Evolutionary conservation across 108 stramenopile species (phyloP).

Genomic region (Fragilariopsis cylindrus): DNA sequence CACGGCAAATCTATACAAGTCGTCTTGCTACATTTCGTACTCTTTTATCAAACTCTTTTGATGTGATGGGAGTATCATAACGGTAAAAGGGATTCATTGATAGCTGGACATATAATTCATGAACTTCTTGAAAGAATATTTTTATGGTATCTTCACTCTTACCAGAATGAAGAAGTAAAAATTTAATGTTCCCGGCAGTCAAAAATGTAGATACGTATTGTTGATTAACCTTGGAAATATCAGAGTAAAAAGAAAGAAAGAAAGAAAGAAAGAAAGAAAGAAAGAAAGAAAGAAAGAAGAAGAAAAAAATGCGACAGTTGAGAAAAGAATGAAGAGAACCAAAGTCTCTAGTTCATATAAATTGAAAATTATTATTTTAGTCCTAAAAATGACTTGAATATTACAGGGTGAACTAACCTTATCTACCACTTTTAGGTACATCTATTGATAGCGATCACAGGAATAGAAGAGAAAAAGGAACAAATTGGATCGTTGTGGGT

Average conservation of each 20-base stretch:
- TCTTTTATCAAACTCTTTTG: slow-evolving; percentile 82
- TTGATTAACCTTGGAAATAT: slow-evolving; percentile 76
- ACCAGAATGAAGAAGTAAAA: slow-evolving; percentile 90
- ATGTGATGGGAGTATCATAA: slow-evolving; percentile 88
- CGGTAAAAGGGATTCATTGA: slow-evolving; percentile 95
- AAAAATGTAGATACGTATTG: slow-evolving; percentile 91
- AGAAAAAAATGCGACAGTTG: neutral
- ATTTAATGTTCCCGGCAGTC: slow-evolving; percentile 90
- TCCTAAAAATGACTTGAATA: neutral
- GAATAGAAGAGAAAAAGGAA: neutral
- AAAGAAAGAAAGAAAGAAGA: neutral
- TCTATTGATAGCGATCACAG: slow-evolving; percentile 21
- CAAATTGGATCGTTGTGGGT: neutral
- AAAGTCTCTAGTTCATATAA: neutral
- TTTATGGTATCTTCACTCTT: slow-evolving; percentile 83
- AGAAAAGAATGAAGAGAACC: neutral
- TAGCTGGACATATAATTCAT: slow-evolving; percentile 90
- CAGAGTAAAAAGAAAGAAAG: neutral
- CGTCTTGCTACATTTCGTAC: slow-evolving; percentile 72
- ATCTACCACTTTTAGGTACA: slow-evolving; percentile 91
- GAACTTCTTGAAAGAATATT: slow-evolving; percentile 92
- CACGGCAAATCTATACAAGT: neutral
- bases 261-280: neutral
- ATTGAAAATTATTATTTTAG: neutral
- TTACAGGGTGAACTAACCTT: slow-evolving; percentile 50